Base-by-base conservation (phyloP, 2,329 filamentous ascomycete species). In the Davidsoniella neocaledoniae region DNA sequence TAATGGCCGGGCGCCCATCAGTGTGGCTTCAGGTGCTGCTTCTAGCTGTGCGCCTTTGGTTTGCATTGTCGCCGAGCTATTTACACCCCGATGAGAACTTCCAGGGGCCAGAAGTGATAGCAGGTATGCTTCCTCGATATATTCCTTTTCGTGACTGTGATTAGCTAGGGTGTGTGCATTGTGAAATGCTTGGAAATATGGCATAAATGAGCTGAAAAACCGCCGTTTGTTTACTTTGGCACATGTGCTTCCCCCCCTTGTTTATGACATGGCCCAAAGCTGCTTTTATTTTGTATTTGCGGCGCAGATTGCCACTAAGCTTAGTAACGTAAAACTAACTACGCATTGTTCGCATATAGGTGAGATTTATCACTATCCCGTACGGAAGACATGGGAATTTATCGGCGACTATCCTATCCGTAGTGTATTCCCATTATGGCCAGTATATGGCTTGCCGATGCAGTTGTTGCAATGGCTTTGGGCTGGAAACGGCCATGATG, bases 61-160 rank as follows among this genome's bases (percentile, higher is more conserved):
- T 96, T 64, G 90, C 91, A 54, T 69, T 96, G 56, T 88, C 83
- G 55, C 85, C 91, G 53, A 96, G 90, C 71, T 98, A 98, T 65
- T 77, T 98, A 43, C 91, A 98, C 64, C 91, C 91, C 4, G 91
- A 98, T 68, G 91, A 98, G 73, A 91, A 96, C 70, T 98, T 98
- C 61, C 91, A 98, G 68, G 91, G 91, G 36, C 91, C 91, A 14
- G 91, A 98, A 70, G 82, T 96, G 56, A 91, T 96, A 61, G 88
- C 90, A 60, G 90, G 90, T 95, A 77, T 57, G 80, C 68, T 8
- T 26, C 33, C 43, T 53, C 26, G 26, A 29, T 12, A 29, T 29
- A 8, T 29, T 33, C 29, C 9, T 33, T 33, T 33, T 33, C 3
- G 29, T 33, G 29, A 25, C 19, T 21, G 33, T 9, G 36, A 21